Base-by-base conservation (phyloP, 768 basidiomycete species). In the Termitomyces sp. region DNA sequence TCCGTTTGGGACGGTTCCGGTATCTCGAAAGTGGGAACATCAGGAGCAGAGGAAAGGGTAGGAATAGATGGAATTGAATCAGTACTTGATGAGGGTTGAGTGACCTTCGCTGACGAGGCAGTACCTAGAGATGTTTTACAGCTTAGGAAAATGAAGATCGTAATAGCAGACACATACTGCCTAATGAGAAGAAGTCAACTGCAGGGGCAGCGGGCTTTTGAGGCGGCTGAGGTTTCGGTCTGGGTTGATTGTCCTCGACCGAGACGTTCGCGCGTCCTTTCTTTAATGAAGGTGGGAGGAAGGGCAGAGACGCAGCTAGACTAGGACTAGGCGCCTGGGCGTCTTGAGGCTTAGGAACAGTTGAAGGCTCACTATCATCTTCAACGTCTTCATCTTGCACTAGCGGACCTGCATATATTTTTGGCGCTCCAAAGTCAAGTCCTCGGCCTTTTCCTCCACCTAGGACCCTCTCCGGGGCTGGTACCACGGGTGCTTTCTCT, bases 1-100 rank as follows among this genome's bases (percentile, higher is more conserved):
- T 94, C 93, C 8, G 77, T 76, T 4, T 83, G 81, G 6, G 85
- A 87, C 1, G 93, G 92, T 53, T 87, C 84, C 1, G 91, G 92
- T 0, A 86, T 83, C 42, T 81, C 76, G 62, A 87, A 92, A 44
- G 82, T 83, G 5, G 87, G 80, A 12, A 93, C 69, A 14, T 69
- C 70, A 5, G 91, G 91, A 0, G 92, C 91, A 24, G 91, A 83
- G 22, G 87, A 88, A 14, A 83, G 48, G 6, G 76, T 45, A 18
- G 66, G 58, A 18, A 67, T 51, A 10, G 68, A 61, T 18, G 69
- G n/a, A 30, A 49, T 20, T 27, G 60, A 16, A 27, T 26, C 45
- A 16, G 64, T 45, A 34, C 40, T 60, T 45, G 63, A 43, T 30
- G 63, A 58, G 4, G 60, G 16, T 42, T 56, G 51, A 10, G 61